A percentile compares a stretch with the other conserved stretches of the same genome.
phyloP scores from a whole-genome alignment of 2,329 filamentous ascomycete species.

The Fusarium sp. region DNA sequence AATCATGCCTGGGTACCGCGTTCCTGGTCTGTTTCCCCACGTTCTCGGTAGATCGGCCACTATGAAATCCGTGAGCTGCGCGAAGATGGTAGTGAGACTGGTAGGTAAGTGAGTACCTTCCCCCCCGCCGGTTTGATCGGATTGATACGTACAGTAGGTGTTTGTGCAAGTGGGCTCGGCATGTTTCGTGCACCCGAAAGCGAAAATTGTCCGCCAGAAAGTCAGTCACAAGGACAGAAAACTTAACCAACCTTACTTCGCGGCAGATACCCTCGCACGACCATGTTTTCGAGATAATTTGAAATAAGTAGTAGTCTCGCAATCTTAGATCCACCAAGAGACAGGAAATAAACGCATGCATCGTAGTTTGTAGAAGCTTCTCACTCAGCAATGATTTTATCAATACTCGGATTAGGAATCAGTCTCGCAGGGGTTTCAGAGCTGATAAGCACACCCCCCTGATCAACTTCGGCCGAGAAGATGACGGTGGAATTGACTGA shows the following conservation, averaged over 20 bases:
- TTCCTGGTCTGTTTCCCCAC: conserved; percentile 17
- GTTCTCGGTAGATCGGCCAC: conserved; percentile 33
- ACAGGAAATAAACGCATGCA: not conserved
- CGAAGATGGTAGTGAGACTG: not conserved
- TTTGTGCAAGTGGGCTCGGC: conserved; percentile 22
- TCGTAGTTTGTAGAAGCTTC: conserved; percentile 29
- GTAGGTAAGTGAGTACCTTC: no score
- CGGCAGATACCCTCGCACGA: not conserved
- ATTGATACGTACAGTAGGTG: not conserved
- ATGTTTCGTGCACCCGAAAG: conserved; percentile 28
- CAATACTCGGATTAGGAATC: conserved; percentile 35
- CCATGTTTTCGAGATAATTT: not conserved
- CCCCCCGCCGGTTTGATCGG: conserved; percentile 8
- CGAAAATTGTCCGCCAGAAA: conserved; percentile 27
- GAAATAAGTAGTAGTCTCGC: not conserved
- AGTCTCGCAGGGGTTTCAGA: not conserved
- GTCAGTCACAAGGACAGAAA: conserved; percentile 16
- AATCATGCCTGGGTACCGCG: not conserved
- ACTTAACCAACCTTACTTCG: not conserved
- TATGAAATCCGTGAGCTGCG: conserved; percentile 19
- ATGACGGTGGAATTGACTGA: conserved; percentile 12
- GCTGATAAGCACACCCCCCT: conserved; percentile 18
- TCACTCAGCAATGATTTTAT: conserved; percentile 21
- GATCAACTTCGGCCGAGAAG: conserved; percentile 23
- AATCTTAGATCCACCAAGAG: not conserved